phyloP scores from a whole-genome alignment of 208 protist species.

The Trypanosoma vivax region DNA sequence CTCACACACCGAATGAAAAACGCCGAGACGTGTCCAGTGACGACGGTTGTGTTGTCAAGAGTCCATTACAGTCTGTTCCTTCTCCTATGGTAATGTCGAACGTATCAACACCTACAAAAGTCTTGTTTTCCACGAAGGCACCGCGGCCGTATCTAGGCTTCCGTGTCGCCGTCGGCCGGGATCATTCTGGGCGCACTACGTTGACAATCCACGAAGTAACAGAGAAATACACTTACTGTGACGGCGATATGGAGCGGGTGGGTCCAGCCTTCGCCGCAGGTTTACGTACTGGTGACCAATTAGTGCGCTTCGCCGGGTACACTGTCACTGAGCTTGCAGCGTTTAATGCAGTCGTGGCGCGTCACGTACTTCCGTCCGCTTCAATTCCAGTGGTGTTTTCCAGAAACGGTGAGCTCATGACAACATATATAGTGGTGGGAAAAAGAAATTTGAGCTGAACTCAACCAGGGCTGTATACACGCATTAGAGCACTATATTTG shows the following conservation, averaged over 20 bases:
- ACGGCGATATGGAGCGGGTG: slow-evolving; percentile 20
- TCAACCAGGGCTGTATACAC: no score
- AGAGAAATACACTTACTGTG: slow-evolving; percentile 30
- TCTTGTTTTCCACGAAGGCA: not conserved
- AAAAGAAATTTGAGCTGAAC: slow-evolving; percentile 4
- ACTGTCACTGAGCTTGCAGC: slow-evolving; percentile 77
- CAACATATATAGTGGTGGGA: slow-evolving; percentile 20
- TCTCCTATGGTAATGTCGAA: not conserved
- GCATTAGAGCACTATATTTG: no score
- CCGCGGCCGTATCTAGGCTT: slow-evolving; percentile 69
- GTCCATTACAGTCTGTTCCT: slow-evolving; percentile 1
- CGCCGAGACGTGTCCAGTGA: no score
- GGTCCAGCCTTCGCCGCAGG: slow-evolving; percentile 58
- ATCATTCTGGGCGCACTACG: slow-evolving; percentile 8
- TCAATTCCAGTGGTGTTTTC: slow-evolving; percentile 51
- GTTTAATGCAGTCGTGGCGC: slow-evolving; percentile 75
- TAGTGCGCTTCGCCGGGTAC: slow-evolving; percentile 78
- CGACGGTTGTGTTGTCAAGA: not conserved
- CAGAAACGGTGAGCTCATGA: slow-evolving; percentile 25
- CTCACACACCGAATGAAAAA: no score
- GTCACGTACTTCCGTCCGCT: slow-evolving; percentile 45
- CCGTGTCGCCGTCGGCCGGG: slow-evolving; percentile 41
- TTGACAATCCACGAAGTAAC: slow-evolving; percentile 56
- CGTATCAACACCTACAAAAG: slow-evolving; percentile 2
- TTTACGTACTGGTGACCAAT: slow-evolving; percentile 53